A percentile compares a stretch with the other conserved stretches of the same genome.
Conservation (phyloP, 2,329 filamentous ascomycete species). For the Microdochium nivale region DNA sequence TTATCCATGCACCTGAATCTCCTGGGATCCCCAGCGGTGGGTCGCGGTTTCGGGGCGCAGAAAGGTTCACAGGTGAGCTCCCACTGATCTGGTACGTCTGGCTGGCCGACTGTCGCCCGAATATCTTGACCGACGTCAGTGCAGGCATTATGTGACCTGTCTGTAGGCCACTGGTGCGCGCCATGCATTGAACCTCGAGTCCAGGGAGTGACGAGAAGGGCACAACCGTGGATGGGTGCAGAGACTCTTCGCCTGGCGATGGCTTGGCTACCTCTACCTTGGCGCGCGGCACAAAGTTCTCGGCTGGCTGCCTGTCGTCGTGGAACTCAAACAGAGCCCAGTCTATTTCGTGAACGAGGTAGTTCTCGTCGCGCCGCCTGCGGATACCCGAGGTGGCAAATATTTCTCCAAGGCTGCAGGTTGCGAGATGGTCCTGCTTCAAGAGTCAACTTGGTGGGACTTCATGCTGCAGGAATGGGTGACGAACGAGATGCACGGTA, state of each 20-base stretch:
- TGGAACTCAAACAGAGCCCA: constrained; percentile 87
- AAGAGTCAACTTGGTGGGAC: constrained; percentile 34
- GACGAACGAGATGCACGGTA: background rate
- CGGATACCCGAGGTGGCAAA: constrained; percentile 87
- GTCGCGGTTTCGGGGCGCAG: background rate
- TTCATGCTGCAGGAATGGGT: background rate
- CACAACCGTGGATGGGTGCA: constrained; percentile 50
- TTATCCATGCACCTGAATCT: constrained; percentile 88
- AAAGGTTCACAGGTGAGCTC: constrained; percentile 11
- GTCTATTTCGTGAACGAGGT: constrained; percentile 82
- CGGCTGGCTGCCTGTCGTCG: constrained; percentile 58
- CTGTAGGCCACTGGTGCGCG: constrained; percentile 77
- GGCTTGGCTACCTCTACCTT: constrained; percentile 7
- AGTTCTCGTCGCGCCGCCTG: constrained; percentile 58
- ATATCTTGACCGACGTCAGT: constrained; percentile 79
- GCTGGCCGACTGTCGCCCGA: constrained; percentile 72
- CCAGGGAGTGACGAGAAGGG: constrained; percentile 58
- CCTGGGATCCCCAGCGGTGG: constrained; percentile 60
- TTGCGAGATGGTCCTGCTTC: constrained; percentile 63
- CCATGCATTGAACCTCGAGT: constrained; percentile 77
- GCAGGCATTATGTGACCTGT: constrained; percentile 68
- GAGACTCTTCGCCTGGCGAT: constrained; percentile 22
- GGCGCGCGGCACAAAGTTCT: constrained; percentile 56
- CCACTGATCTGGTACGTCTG: constrained; percentile 57
- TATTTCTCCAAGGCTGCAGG: constrained; percentile 71